A percentile compares a stretch with the other conserved stretches of the same genome.
phyloP scores from a whole-genome alignment of 768 basidiomycete genomes.

The Cystofilobasidium ferigula region DNA sequence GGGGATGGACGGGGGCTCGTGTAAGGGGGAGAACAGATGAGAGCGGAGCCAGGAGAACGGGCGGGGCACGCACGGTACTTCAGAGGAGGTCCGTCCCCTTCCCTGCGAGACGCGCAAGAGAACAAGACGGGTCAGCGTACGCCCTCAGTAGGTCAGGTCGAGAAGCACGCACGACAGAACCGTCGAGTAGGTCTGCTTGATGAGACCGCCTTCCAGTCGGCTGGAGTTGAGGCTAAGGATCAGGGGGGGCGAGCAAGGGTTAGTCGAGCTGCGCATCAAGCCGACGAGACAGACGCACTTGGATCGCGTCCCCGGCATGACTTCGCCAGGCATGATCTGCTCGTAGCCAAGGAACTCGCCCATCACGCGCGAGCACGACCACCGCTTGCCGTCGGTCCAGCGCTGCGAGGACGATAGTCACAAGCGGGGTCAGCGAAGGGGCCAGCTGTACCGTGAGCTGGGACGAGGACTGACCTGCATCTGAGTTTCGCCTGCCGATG shows the following conservation, averaged over 20 bases:
- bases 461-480: conserved; percentile 27
- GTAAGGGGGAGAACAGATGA: not conserved
- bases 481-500: conserved; percentile 32
- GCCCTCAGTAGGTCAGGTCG: not conserved
- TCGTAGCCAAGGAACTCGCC: conserved; percentile 21
- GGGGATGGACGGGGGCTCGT: too few species aligned
- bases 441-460: not conserved
- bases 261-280: conserved; percentile 25
- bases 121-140: not conserved
- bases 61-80: conserved; percentile 8
- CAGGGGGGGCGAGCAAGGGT: conserved; percentile 1
- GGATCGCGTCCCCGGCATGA: not conserved
- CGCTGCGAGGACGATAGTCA: not conserved
- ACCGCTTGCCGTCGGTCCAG: conserved; percentile 16
- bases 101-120: not conserved
- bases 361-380: conserved; percentile 8
- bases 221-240: conserved; percentile 14
- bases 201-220: conserved; percentile 28
- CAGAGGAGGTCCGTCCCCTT: not conserved
- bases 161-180: conserved; percentile 27
- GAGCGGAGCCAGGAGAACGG: not conserved
- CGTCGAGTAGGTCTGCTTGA: conserved; percentile 37
- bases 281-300: not conserved
- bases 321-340: not conserved
- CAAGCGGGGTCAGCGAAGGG: not conserved